Evolutionary conservation across 805 yeast species (phyloP), one percentile per base, ranked within the genome.

Genomic region (Lachancea dasiensis): DNA sequence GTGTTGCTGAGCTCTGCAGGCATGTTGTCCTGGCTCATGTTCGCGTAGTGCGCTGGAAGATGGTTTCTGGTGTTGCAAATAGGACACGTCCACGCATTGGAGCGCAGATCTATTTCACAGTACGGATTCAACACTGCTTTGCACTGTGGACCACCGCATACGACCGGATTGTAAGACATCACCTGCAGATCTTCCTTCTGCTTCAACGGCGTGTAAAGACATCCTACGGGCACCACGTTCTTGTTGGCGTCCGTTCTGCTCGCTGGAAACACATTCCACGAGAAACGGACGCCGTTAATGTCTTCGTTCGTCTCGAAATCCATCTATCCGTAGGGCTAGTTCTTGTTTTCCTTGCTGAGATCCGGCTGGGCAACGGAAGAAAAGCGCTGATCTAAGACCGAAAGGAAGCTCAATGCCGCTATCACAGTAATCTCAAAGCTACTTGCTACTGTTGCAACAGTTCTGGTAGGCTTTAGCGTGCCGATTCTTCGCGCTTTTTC

Each of bases 141-240:
- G 71, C 99, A 92, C 41, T 77, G 77, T 18, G 79, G 74, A 41
- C 70, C 65, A 38, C 87, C 73, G 66, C 97, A 89, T 29, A 76
- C 64, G 36, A 79, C 78, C 9, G 97, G 97, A 60, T 89, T 95
- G 62, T 87, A 86, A 51, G 75, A 75, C 40, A 90, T 86, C 37
- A 84, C 65, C 13, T 86, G 81, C 45, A 86, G 68, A 46, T 81
- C 87, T 43, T 81, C 82, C 48, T 84, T 75, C 41, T 76, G 77
- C 53, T 86, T 78, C 51, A 92, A 72, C 6, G 99, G 99, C n/a
- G 97, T 89, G 69, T 87, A 92, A 45, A 92, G 67, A 39, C 95
- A 81, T 28, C 97, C 95, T 25, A 92, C 80, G 9, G 99, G 98
- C 22, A 92, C 89, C 14, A 90, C 94, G 54, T 87, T 82, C 50